These are phyloP conservation scores for Ceratobasidium sp. DNA, from an alignment of 1,284 basidiomycete species.

Conservation along the genomic window DNA sequence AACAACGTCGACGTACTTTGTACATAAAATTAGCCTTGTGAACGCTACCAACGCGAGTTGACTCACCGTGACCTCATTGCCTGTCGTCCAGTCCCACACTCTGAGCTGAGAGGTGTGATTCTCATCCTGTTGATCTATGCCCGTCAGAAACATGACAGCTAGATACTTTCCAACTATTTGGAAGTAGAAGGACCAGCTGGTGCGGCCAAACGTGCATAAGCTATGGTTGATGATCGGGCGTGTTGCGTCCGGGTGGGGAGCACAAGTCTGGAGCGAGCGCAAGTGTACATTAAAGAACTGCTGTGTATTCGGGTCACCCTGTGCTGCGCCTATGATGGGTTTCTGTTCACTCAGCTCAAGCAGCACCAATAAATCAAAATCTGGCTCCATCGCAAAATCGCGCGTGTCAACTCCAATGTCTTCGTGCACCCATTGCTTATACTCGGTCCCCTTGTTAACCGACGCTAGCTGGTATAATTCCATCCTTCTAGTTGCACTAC, in stretches of 20 bases:
- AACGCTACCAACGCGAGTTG: neutral
- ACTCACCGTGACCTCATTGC: conserved; percentile 20
- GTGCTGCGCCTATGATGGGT: neutral
- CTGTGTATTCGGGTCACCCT: neutral
- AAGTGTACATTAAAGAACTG: conserved; percentile 1
- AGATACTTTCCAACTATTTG: neutral
- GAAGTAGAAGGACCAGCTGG: conserved; percentile 4
- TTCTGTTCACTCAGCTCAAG: neutral
- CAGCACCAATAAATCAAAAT: conserved; percentile 21
- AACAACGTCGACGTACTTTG: neutral
- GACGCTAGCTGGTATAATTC: conserved; percentile 23
- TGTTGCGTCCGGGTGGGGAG: neutral
- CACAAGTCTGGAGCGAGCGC: neutral
- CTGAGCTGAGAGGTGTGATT: neutral
- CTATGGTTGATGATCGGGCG: neutral
- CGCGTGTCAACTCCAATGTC: conserved; percentile 18
- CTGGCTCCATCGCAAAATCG: conserved; percentile 18
- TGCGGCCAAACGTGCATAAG: neutral
- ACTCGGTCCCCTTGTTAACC: conserved; percentile 13
- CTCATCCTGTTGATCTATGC: neutral
- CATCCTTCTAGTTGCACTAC: neutral
- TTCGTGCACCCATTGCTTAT: conserved; percentile 6
- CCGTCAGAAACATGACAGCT: neutral
- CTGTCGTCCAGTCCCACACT: conserved; percentile 35
- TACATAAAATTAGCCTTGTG: neutral